These are phyloP conservation scores for Gastrodia elata DNA, from an alignment of 106 monocot genomes.

Conservation along the genomic window DNA sequence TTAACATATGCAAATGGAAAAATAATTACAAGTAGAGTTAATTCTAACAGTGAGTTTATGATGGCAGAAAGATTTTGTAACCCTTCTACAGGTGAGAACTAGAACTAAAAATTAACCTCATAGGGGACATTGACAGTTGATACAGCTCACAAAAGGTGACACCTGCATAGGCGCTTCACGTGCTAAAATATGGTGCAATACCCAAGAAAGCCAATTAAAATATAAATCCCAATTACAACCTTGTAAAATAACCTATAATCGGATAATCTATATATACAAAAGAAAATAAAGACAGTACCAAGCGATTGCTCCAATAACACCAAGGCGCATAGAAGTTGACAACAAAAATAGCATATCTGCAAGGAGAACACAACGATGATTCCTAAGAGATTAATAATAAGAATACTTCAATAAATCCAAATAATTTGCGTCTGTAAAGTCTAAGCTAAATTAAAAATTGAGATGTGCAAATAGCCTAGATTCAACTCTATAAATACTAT, in stretches of 20 bases:
- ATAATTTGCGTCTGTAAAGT: neutral
- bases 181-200: neutral
- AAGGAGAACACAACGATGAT: conserved; percentile 10
- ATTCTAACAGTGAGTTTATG: neutral
- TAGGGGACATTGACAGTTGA: neutral
- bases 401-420: neutral
- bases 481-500: neutral
- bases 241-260: neutral
- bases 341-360: conserved; percentile 79
- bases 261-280: neutral
- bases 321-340: conserved; percentile 99
- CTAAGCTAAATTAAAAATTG: neutral
- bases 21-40: neutral
- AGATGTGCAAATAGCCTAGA: neutral
- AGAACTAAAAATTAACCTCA: neutral
- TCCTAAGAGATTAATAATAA: neutral
- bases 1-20: neutral
- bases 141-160: neutral
- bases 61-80: neutral
- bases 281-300: conserved; percentile 36
- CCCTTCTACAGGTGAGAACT: neutral
- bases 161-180: neutral
- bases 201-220: neutral
- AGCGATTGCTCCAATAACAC: conserved; percentile 98
- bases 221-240: neutral